These are phyloP conservation scores for Clausena lansium DNA, from an alignment of 345 rosid genomes.

Conservation along the genomic window DNA sequence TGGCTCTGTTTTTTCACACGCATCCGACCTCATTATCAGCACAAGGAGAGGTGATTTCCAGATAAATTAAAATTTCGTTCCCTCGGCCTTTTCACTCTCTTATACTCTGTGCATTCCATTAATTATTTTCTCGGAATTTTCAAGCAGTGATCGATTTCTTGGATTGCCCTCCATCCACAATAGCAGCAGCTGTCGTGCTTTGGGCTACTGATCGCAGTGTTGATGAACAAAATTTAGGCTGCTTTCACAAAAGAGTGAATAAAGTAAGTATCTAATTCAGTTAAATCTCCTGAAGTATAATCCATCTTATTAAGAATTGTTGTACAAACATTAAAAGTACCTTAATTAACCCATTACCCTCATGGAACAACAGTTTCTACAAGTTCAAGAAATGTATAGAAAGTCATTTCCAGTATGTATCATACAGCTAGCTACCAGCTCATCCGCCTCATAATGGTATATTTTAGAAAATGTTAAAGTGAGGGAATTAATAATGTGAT, in stretches of 20 bases:
- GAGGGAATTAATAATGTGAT: not conserved
- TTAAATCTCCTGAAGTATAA: too few species aligned
- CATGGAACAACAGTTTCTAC: not conserved
- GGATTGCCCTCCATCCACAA: slow-evolving; percentile 33
- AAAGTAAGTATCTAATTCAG: slow-evolving; percentile 12
- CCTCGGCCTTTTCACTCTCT: not conserved
- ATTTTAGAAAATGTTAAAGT: not conserved
- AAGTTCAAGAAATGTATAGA: not conserved
- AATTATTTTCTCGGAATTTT: not conserved
- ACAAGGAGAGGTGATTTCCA: slow-evolving; percentile 29
- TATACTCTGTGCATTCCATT: not conserved
- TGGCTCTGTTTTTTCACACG: not conserved
- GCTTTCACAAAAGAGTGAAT: slow-evolving; percentile 27
- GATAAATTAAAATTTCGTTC: not conserved
- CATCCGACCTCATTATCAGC: slow-evolving; percentile 23
- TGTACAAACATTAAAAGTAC: not conserved
- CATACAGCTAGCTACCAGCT: not conserved
- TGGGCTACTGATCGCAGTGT: slow-evolving; percentile 20
- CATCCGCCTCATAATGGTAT: too few species aligned
- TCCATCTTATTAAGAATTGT: not conserved
- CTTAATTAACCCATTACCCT: not conserved
- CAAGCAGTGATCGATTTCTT: slow-evolving; percentile 31
- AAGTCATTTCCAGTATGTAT: not conserved
- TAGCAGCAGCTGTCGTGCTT: slow-evolving; percentile 34
- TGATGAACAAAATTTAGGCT: slow-evolving; percentile 21